phyloP scores from a whole-genome alignment of 768 basidiomycete genomes.

The Agaricus subrufescens region DNA sequence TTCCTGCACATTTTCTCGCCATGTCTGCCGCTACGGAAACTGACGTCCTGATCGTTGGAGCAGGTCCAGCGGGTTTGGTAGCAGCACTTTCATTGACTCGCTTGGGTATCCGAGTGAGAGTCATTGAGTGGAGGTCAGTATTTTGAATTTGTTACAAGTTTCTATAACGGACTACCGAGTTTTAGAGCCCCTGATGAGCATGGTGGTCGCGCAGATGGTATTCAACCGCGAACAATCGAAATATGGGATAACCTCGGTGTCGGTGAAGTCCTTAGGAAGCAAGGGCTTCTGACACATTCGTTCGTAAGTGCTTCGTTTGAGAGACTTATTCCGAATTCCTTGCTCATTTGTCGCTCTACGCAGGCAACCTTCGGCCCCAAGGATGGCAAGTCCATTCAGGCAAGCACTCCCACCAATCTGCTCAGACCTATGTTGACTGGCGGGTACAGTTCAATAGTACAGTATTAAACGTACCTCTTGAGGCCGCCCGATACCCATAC shows the following conservation, averaged over 20 bases:
- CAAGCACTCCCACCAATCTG: neutral
- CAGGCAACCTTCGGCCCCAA: neutral
- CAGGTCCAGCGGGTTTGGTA: neutral
- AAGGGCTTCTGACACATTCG: neutral
- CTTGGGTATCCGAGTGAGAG: neutral
- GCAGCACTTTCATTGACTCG: neutral
- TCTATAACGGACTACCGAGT: neutral
- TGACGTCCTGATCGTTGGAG: neutral
- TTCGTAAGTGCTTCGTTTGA: neutral
- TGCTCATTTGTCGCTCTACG: neutral
- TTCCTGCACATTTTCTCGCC: neutral
- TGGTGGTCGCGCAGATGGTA: constrained; percentile 15
- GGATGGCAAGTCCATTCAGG: neutral
- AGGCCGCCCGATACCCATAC: neutral
- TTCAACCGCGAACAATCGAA: constrained; percentile 18
- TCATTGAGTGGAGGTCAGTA: neutral
- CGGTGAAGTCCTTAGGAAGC: neutral
- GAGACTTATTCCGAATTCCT: neutral
- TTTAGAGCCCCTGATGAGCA: neutral
- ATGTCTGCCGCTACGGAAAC: neutral
- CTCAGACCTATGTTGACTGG: neutral
- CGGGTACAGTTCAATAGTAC: neutral
- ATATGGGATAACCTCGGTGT: constrained; percentile 16
- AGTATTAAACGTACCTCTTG: neutral
- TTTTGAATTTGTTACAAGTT: neutral